Evolutionary conservation across 495 filamentous ascomycete genomes (phyloP).

Genomic region (Penicillium fimorum): DNA sequence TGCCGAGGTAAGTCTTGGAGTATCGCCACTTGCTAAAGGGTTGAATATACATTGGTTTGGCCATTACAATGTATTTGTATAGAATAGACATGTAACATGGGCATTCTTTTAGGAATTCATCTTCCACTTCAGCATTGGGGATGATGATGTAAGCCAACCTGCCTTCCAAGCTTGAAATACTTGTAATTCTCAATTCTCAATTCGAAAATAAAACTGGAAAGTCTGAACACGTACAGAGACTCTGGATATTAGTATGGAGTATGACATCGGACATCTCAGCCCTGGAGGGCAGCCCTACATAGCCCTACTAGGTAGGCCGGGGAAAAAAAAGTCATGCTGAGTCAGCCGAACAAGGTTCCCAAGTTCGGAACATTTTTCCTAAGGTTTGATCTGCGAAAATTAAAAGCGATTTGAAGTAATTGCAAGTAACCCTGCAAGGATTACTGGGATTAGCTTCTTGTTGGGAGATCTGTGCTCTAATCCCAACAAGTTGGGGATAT

Average conservation of each 20-base stretch:
- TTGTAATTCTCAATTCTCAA: too few species aligned
- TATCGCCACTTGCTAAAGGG: background rate
- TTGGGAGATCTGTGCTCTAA: slow-evolving; percentile 1
- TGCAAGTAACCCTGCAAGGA: background rate
- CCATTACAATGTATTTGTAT: background rate
- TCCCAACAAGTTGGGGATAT: slow-evolving; percentile 24
- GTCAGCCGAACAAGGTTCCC: background rate
- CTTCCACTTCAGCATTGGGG: too few species aligned
- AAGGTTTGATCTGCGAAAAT: background rate
- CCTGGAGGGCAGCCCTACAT: too few species aligned
- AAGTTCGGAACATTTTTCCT: background rate
- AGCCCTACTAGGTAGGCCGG: too few species aligned
- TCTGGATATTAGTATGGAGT: too few species aligned
- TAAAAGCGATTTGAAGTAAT: too few species aligned
- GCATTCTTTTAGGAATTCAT: too few species aligned
- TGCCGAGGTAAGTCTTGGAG: background rate
- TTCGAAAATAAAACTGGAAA: too few species aligned
- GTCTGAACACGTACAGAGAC: too few species aligned
- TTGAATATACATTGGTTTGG: too few species aligned
- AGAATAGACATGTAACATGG: background rate
- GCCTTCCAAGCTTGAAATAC: too few species aligned
- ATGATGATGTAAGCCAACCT: too few species aligned
- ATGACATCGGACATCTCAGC: background rate
- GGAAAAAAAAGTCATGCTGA: background rate
- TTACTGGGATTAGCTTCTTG: slow-evolving; percentile 2